Evolutionary conservation across 179 eudicot genomes (phyloP).

Genomic region (Silene coronaria): DNA sequence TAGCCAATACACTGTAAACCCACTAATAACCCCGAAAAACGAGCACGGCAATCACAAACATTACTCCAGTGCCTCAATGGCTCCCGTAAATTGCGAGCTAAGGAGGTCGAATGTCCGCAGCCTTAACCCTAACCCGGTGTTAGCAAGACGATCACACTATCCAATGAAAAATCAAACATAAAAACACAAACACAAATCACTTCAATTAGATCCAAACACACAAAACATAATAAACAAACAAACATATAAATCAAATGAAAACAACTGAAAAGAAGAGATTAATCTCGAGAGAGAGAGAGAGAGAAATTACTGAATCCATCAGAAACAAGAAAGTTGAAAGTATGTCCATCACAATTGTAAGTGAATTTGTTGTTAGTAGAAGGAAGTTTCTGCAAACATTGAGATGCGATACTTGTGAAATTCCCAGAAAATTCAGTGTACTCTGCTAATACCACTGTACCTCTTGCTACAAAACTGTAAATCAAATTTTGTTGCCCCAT

Average conservation of each 20-base stretch:
- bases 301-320: conserved; percentile 34
- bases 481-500: conserved; percentile 38
- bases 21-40: too few relatives aligned
- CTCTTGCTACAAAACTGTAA: conserved; percentile 43
- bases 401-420: conserved; percentile 34
- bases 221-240: not conserved
- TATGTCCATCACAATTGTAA: conserved; percentile 39
- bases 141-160: not conserved
- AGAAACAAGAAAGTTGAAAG: conserved; percentile 43
- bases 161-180: not conserved
- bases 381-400: conserved; percentile 41
- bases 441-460: conserved; percentile 32
- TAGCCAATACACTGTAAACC: too few relatives aligned
- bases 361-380: conserved; percentile 41
- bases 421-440: conserved; percentile 43
- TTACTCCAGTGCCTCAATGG: not conserved
- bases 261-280: not conserved
- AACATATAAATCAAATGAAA: not conserved
- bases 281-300: too few relatives aligned
- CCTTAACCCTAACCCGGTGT: not conserved
- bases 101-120: too few relatives aligned
- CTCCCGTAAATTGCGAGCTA: too few relatives aligned
- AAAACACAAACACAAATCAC: not conserved
- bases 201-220: not conserved
- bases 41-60: not conserved